Evolutionary conservation across 2,329 filamentous ascomycete genomes (phyloP), one percentile per base, ranked within the genome.

Genomic region (Fusarium annulatum): DNA sequence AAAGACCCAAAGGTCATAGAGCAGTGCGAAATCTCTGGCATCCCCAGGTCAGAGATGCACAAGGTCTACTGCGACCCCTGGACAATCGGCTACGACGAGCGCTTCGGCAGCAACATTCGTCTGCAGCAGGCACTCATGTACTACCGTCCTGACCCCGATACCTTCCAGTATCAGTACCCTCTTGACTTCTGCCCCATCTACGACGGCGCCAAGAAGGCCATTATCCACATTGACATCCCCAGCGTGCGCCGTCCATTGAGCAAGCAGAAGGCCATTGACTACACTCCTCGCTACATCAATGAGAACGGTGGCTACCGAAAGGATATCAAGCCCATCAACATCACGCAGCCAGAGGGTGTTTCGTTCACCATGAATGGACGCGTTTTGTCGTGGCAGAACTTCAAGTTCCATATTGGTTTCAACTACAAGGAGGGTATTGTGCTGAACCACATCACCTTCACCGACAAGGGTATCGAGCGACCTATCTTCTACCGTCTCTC

Each of bases 1-100:
- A 91, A 90, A 76, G 94, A 97, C 79, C 90, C 93, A 19, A 93
- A 92, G 77, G 94, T 97, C 68, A 96, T 97, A 74, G 94, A 97
- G 82, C 95, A 97, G 82, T 98, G 95, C 79, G 89, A 88, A 11
- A 88, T 97, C 67, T 89, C 94, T 67, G 95, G 95, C 3, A 94
- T 98, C 68, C 89, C 94, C 18, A 88, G 87, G 64, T 88, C 93
- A 75, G 93, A 97, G 69, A 97, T 98, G 95, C 86, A 96, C 86
- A 97, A 97, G 84, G 94, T 98, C 53, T 97, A 97, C 85, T 97
- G 95, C 82, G 95, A 98, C 80, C 94, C 94, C 16, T 98, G 95
- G 95, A 97, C 95, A 2, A 97, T 98, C 82, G 95, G 95, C 55
- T 97, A 94, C 80, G 95, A 98, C 77, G 94, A 97, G 84, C 92